Conservation (phyloP, 1,284 basidiomycete species). For the Tylopilus sp. region DNA sequence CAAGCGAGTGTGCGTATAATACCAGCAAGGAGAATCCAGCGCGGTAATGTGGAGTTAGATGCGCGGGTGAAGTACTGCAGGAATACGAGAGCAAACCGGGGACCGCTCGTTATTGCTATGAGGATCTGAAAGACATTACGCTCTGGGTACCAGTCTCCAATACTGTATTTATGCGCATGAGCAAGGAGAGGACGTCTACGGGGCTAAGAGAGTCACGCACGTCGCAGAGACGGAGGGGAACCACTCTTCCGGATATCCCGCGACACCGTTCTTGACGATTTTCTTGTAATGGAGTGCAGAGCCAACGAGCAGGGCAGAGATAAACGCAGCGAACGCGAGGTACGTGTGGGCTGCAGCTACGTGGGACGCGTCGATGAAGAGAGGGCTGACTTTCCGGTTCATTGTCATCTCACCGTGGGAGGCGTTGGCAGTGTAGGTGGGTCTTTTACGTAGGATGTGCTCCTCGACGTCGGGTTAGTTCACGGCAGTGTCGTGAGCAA, state of each 20-base stretch:
- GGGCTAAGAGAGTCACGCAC: slow-evolving; percentile 43
- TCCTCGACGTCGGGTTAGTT: too few species aligned
- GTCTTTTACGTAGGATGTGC: too few species aligned
- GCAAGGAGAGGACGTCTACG: background rate
- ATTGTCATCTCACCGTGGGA: too few species aligned
- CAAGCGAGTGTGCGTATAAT: slow-evolving; percentile 78
- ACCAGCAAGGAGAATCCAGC: slow-evolving; percentile 60
- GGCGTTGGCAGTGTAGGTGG: too few species aligned
- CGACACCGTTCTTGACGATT: slow-evolving; percentile 86
- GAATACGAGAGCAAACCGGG: slow-evolving; percentile 75
- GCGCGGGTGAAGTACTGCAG: slow-evolving; percentile 66
- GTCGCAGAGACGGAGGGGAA: slow-evolving; percentile 92
- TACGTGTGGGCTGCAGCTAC: slow-evolving; percentile 67
- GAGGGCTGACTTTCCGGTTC: slow-evolving; percentile 10
- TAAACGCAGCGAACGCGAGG: slow-evolving; percentile 70
- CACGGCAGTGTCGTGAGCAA: too few species aligned
- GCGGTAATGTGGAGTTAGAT: slow-evolving; percentile 45
- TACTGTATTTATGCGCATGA: slow-evolving; percentile 41
- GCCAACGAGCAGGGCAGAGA: slow-evolving; percentile 64
- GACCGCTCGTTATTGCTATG: slow-evolving; percentile 83
- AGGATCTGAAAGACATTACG: slow-evolving; percentile 87
- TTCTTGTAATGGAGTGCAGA: slow-evolving; percentile 77
- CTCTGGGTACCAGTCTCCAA: slow-evolving; percentile 92
- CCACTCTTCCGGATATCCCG: slow-evolving; percentile 87
- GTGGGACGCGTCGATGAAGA: slow-evolving; percentile 46